Evolutionary conservation across 2,329 filamentous ascomycete genomes (phyloP), one percentile per base, ranked within the genome.

Genomic region (Cryphonectria carpinicola): DNA sequence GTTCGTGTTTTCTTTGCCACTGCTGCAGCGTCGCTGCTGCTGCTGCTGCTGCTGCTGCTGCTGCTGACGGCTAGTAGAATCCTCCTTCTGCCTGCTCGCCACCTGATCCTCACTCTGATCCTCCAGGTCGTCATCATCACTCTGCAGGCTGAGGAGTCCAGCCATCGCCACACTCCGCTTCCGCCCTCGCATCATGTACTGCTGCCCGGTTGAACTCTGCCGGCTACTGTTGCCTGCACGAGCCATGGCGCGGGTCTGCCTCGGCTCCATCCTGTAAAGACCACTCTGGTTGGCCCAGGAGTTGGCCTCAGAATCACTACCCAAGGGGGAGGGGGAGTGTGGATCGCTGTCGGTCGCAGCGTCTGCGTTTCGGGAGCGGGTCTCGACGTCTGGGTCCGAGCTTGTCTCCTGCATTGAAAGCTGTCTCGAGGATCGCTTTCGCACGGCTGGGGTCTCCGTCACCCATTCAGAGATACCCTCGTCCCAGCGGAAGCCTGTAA

Each of bases 401-500:
- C 41, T 32, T n/a, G 17, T 35, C 17, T 14, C 25, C 8, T 52
- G 22, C n/a, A 32, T 35, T n/a, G 56, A 41, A 10, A 43, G 11
- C 19, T 46, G 52, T 63, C 46, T 52, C 25, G 49, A 62, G 17
- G 32, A 19, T n/a, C 49, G 52, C 41, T 58, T 58, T 14, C 32
- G n/a, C 25, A 62, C 63, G 32, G 58, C 66, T 22, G 66, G 69
- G 11, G 74, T 77, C 7, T 73, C 73, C 3, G 76, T 74, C 17
- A 81, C 76, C 79, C 79, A 81, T 72, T 81, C 80, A 69, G 79
- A 79, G 66, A 81, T 81, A n/a, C 77, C 79, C 32, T 80, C 80
- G 32, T 81, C 80, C 80, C 80, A 81, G 8, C 75, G 73, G 60
- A 80, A 79, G 0, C 78, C 78, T 1, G 74, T 72, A 67, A 11